A percentile compares a stretch with the other conserved stretches of the same genome.
phyloP scores from a whole-genome alignment of 768 basidiomycete species.

The Rhodotorula toruloides region DNA sequence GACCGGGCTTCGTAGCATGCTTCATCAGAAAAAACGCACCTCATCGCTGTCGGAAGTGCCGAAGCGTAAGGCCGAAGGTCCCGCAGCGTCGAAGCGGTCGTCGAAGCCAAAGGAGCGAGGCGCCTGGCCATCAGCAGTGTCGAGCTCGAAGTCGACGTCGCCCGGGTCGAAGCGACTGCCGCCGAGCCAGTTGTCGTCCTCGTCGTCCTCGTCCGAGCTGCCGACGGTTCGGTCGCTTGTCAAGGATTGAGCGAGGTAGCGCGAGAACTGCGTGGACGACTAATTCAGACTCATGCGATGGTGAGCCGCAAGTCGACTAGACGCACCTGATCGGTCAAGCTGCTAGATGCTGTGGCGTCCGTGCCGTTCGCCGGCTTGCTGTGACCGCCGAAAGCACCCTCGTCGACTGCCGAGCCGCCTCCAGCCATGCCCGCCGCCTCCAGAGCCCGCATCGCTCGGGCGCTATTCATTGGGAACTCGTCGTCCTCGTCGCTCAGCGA shows the following conservation, averaged over 20 bases:
- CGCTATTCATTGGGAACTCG: conserved; percentile 40
- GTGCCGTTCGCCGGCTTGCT: conserved; percentile 50
- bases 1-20: too few relatives aligned
- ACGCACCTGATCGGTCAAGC: conserved; percentile 54
- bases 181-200: conserved; percentile 35
- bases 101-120: conserved; percentile 37
- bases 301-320: neutral
- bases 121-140: neutral
- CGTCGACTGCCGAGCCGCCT: conserved; percentile 30
- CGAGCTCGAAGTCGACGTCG: conserved; percentile 33
- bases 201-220: conserved; percentile 42
- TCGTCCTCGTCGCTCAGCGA: conserved; percentile 40
- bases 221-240: conserved; percentile 49
- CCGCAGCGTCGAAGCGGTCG: conserved; percentile 32
- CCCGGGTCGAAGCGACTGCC: conserved; percentile 22
- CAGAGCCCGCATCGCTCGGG: conserved; percentile 20
- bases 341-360: conserved; percentile 51
- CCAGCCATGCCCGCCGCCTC: conserved; percentile 16
- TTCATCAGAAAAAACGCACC: conserved; percentile 9
- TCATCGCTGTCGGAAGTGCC: conserved; percentile 8
- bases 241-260: conserved; percentile 71
- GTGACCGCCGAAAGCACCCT: conserved; percentile 14
- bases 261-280: conserved; percentile 59
- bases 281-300: neutral
- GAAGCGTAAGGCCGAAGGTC: conserved; percentile 6